These are phyloP conservation scores for Salvia hispanica DNA, from an alignment of 257 asterid genomes.

Conservation along the genomic window DNA sequence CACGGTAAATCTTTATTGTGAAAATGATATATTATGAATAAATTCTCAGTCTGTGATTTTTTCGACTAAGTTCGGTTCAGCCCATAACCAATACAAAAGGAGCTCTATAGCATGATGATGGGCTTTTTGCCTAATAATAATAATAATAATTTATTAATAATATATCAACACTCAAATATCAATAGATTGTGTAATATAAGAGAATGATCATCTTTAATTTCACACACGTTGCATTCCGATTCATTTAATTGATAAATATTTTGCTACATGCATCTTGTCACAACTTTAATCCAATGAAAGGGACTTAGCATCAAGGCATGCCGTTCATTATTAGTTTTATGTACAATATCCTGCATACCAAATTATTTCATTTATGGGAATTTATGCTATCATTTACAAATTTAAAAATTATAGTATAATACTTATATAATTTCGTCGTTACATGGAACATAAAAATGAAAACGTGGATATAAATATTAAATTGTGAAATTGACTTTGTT, in stretches of 20 bases:
- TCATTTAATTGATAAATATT: neutral
- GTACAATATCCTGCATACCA: neutral
- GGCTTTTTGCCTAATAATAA: constrained; percentile 13
- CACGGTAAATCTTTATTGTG: no score
- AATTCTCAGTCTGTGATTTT: no score
- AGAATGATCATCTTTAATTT: neutral
- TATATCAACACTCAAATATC: no score
- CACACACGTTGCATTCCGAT: neutral
- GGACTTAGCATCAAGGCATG: neutral
- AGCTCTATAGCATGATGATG: neutral
- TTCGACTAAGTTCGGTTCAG: neutral
- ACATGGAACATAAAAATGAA: neutral
- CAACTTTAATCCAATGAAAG: neutral
- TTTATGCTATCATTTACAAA: neutral
- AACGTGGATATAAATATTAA: neutral
- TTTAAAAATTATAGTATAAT: neutral
- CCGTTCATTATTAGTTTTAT: neutral
- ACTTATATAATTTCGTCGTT: neutral
- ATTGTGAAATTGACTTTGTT: neutral
- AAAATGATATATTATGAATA: no score
- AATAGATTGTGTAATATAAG: no score
- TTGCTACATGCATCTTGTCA: neutral
- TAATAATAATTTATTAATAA: no score
- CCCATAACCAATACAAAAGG: neutral
- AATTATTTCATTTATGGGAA: neutral